Base-by-base conservation (phyloP, 179 eudicot genomes). In the Vitellaria paradoxa region DNA sequence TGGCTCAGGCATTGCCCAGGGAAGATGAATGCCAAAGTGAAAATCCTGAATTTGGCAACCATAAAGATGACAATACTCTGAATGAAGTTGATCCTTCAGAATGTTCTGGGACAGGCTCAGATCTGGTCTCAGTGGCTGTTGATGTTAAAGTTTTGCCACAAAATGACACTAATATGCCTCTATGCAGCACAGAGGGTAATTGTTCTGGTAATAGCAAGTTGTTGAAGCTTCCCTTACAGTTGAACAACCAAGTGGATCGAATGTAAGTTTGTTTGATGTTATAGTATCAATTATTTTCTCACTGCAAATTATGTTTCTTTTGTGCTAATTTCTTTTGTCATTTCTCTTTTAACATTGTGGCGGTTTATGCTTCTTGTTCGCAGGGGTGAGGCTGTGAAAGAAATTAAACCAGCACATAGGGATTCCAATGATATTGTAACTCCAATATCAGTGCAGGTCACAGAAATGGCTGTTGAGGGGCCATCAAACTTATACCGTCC, bases 321-420 rank as follows among this genome's bases (percentile, higher is more conserved):
- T 63, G 6, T 71, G 56, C 68, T n/a, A 49, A 23, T 37, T 68
- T 60, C 47, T 8, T 14, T 20, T 26, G 42, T 24, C 15, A 2
- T 9, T 64, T 23, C 42, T 64, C 26, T 23, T 42, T 55, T 64
- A 20, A 61, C 66, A 65, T 40, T 26, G 56, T 78, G 3, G 57
- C n/a, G 42, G 17, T 21, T 37, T 46, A 53, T 65, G 42, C 65
- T 53, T 70, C 23, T 77, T 76, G 47, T 55, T 63, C 59, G 62
- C 77, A 93, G 98, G 84, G 82, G 72, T 73, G 80, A 82, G 72
- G 68, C 61, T 79, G 82, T 68, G 67, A 81, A 84, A 76, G 88
- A 89, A 79, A 72, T 59, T 60, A 67, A 77, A 69, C 66, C 75
- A 74, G 52, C 75, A 24, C 26, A 42, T 60, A 68, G 64, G 81